These are phyloP conservation scores for Rhodotorula diobovata DNA, from an alignment of 768 basidiomycete genomes.

Conservation along the genomic window DNA sequence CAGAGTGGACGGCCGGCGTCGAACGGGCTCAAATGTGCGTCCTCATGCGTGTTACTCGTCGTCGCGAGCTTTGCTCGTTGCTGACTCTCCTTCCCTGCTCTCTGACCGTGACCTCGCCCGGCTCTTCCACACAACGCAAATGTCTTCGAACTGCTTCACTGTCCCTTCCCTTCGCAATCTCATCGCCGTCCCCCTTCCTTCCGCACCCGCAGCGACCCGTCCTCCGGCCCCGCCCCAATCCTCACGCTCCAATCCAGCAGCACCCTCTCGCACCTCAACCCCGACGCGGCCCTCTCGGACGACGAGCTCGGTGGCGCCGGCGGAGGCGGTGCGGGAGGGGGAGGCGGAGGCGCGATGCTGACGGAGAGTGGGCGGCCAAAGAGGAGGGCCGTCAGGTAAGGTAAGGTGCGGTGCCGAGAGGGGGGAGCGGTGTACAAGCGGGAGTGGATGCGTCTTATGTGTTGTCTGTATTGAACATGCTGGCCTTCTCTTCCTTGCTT, in stretches of 20 bases:
- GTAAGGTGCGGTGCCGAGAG: too few species aligned
- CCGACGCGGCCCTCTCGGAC: not conserved
- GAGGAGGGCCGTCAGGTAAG: not conserved
- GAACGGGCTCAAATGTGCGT: not conserved
- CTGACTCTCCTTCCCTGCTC: not conserved
- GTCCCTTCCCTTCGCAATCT: not conserved
- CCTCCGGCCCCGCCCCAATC: not conserved
- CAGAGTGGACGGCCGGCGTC: not conserved
- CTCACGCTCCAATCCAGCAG: not conserved
- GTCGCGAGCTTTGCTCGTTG: not conserved
- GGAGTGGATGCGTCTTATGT: not conserved
- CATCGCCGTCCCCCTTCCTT: not conserved
- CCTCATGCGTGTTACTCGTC: not conserved
- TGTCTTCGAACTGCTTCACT: too few species aligned
- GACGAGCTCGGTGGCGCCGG: not conserved
- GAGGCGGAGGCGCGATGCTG: too few species aligned
- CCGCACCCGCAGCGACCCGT: not conserved
- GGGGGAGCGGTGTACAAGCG: too few species aligned
- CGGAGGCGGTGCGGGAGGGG: not conserved
- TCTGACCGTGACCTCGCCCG: not conserved
- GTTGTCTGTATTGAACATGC: not conserved
- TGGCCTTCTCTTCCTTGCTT: too few species aligned
- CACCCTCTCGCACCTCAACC: not conserved
- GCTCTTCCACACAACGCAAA: too few species aligned
- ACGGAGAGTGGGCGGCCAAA: slow-evolving; percentile 3